A percentile compares a stretch with the other conserved stretches of the same genome.
Evolutionary conservation across 148 eudicot genomes (phyloP).

Genomic region (Rhododendron griersonianum): DNA sequence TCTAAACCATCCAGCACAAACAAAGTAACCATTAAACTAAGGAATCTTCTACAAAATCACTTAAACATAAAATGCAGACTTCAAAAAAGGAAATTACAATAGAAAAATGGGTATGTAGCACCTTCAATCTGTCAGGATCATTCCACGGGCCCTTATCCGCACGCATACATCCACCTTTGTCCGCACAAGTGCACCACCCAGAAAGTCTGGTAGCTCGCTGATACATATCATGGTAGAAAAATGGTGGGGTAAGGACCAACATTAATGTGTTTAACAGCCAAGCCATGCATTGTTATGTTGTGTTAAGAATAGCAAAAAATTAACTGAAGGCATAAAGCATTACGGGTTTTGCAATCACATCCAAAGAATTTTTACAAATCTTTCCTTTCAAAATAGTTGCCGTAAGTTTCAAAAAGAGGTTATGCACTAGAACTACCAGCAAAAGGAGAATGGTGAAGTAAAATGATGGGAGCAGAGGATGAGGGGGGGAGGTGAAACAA

Average conservation of each 20-base stretch:
- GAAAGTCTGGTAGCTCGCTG: constrained; percentile 88
- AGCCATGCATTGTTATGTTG: neutral
- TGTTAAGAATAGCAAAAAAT: neutral
- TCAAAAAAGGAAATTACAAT: neutral
- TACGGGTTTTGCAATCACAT: neutral
- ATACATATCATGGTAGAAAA: constrained; percentile 4
- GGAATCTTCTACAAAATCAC: neutral
- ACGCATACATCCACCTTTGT: constrained; percentile 87
- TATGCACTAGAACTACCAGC: neutral
- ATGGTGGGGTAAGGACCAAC: neutral
- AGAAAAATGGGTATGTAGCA: neutral
- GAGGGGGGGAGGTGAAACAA: neutral
- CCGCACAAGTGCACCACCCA: constrained; percentile 93
- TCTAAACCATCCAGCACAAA: constrained; percentile 60
- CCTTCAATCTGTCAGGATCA: constrained; percentile 85
- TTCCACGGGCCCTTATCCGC: constrained; percentile 98
- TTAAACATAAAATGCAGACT: neutral
- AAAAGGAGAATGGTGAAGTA: neutral
- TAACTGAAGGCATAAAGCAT: neutral
- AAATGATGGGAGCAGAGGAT: neutral
- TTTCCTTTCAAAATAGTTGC: neutral
- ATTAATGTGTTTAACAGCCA: neutral
- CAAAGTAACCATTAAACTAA: neutral
- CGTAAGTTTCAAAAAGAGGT: neutral
- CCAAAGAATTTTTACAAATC: neutral